Conservation (phyloP, 352 stramenopile species). For the Phytophthora multivora region DNA sequence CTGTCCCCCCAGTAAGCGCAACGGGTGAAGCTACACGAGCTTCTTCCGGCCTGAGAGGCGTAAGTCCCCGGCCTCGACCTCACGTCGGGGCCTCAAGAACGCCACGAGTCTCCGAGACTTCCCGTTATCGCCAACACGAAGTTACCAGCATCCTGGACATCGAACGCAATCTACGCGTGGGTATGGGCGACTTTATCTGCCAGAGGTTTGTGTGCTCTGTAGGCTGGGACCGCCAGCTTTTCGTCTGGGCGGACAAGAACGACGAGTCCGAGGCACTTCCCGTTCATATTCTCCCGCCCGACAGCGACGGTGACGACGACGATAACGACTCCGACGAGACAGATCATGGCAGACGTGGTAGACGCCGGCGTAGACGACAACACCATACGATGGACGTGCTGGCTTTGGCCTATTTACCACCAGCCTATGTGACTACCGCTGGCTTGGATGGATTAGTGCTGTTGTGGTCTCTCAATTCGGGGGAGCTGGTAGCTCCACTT, state of each 20-base stretch:
- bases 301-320: slow-evolving; percentile 29
- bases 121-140: slow-evolving; percentile 73
- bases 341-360: slow-evolving; percentile 24
- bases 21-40: slow-evolving; percentile 8
- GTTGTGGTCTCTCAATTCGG: slow-evolving; percentile 82
- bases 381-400: slow-evolving; percentile 76
- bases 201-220: slow-evolving; percentile 83
- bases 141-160: slow-evolving; percentile 85
- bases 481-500: slow-evolving; percentile 63
- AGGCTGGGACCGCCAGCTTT: slow-evolving; percentile 84
- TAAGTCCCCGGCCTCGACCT: slow-evolving; percentile 13
- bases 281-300: slow-evolving; percentile 55
- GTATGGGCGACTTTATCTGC: slow-evolving; percentile 85
- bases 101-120: slow-evolving; percentile 22
- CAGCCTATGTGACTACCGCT: slow-evolving; percentile 69
- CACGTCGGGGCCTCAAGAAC: slow-evolving; percentile 2
- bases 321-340: slow-evolving; percentile 20
- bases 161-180: slow-evolving; percentile 76
- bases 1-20: slow-evolving; percentile 8
- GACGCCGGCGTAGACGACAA: slow-evolving; percentile 29
- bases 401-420: slow-evolving; percentile 68
- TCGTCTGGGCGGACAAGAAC: slow-evolving; percentile 86
- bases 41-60: neutral
- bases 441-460: slow-evolving; percentile 76
- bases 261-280: slow-evolving; percentile 72